phyloP scores from a whole-genome alignment of 208 protist species.

The Acanthamoeba sp. region DNA sequence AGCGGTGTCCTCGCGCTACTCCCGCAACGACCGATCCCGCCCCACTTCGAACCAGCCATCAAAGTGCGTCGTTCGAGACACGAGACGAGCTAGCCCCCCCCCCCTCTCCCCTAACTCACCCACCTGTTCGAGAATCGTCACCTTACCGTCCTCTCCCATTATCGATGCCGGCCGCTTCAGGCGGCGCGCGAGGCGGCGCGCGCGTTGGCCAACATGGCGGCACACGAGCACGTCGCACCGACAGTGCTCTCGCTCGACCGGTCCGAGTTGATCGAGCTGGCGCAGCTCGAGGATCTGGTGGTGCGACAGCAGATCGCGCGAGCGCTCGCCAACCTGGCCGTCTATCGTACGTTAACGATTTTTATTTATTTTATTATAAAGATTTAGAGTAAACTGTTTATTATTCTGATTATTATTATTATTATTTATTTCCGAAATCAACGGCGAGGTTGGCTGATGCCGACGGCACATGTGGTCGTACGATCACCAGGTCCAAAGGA shows the following conservation, averaged over 20 bases:
- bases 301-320: background rate
- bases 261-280: background rate
- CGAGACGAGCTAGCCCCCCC: too few relatives aligned
- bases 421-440: too few relatives aligned
- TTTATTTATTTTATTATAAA: too few relatives aligned
- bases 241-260: background rate
- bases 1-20: background rate
- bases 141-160: too few relatives aligned
- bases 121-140: too few relatives aligned
- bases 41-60: background rate
- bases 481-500: background rate
- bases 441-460: too few relatives aligned
- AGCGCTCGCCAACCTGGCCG: background rate
- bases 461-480: too few relatives aligned
- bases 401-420: too few relatives aligned
- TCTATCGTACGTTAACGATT: background rate
- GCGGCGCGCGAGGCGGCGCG: background rate
- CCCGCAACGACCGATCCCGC: background rate
- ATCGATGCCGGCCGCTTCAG: background rate
- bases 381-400: too few relatives aligned
- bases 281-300: background rate
- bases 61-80: background rate
- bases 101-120: too few relatives aligned
- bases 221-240: background rate
- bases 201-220: constrained; percentile 17